Evolutionary conservation across 78 protist species (phyloP).

Genomic region (Monocercomonoides exilis): DNA sequence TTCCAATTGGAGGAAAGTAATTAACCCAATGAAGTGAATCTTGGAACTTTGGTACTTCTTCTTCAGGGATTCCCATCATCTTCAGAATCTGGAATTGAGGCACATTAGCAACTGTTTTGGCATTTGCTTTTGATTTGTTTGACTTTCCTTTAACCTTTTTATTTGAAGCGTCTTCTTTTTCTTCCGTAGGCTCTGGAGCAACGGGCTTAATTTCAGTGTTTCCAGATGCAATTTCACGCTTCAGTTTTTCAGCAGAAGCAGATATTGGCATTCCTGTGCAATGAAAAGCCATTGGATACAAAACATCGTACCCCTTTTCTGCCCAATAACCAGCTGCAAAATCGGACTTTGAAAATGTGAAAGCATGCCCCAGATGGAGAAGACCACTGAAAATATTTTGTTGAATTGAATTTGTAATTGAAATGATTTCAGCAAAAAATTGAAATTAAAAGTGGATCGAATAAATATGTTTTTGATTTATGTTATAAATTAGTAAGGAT

Average conservation of each 20-base stretch:
- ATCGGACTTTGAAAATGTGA: conserved; percentile 94
- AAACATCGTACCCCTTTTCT: conserved; percentile 75
- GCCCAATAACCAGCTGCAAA: conserved; percentile 85
- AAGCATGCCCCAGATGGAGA: conserved; percentile 94
- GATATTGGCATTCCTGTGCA: conserved; percentile 99
- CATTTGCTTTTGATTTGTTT: conserved; percentile 64
- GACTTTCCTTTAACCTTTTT: background rate
- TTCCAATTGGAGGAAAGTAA: conserved; percentile 93
- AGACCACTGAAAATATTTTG: background rate
- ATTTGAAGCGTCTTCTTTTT: conserved; percentile 8
- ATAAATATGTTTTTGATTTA: background rate
- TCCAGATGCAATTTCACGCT: conserved; percentile 69
- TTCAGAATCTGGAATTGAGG: conserved; percentile 86
- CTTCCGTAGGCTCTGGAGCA: no score
- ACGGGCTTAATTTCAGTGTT: no score
- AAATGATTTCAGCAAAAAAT: no score
- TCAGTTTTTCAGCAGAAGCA: conserved; percentile 83
- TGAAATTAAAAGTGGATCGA: background rate
- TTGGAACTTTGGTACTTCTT: conserved; percentile 79
- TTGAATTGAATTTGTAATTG: no score
- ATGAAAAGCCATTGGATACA: conserved; percentile 98
- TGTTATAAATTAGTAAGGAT: background rate
- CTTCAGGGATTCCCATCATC: conserved; percentile 73
- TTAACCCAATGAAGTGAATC: conserved; percentile 87
- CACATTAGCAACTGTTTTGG: conserved; percentile 63